Conservation (phyloP, 768 basidiomycete species). For the Lactarius tabidus region DNA sequence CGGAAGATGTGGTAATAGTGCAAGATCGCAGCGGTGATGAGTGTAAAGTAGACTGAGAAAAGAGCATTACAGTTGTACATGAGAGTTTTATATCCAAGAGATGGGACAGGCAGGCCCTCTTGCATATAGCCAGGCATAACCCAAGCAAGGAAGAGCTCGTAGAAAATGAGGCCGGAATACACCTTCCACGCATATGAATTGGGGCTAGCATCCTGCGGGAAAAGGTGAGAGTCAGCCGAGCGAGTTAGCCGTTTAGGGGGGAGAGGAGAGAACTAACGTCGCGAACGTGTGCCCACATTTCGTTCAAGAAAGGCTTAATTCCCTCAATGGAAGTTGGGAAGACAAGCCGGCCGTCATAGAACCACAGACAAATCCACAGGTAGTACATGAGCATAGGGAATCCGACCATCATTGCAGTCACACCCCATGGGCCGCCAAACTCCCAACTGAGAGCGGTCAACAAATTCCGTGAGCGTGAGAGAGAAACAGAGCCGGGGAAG, state of each 20-base stretch:
- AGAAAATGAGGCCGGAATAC: constrained; percentile 82
- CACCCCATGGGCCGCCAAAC: constrained; percentile 93
- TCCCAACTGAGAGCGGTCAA: constrained; percentile 61
- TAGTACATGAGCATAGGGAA: constrained; percentile 98
- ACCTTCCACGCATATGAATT: constrained; percentile 86
- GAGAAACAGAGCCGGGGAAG: constrained; percentile 34
- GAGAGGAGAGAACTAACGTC: constrained; percentile 47
- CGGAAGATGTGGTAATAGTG: constrained; percentile 83
- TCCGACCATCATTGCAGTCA: constrained; percentile 86
- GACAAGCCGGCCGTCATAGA: constrained; percentile 84
- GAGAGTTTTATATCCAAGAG: constrained; percentile 86
- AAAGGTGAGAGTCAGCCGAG: neutral
- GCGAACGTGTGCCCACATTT: constrained; percentile 83
- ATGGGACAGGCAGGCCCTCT: constrained; percentile 94
- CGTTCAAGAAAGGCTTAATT: constrained; percentile 67
- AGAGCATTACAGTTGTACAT: constrained; percentile 98
- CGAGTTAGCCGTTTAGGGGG: neutral
- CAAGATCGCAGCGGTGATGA: constrained; percentile 67
- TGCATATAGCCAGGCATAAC: constrained; percentile 90
- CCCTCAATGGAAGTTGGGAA: constrained; percentile 65
- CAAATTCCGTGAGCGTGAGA: neutral
- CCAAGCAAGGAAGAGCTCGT: constrained; percentile 87
- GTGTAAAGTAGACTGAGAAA: constrained; percentile 75
- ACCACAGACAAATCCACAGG: constrained; percentile 96
- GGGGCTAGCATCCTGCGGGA: constrained; percentile 79